phyloP scores from a whole-genome alignment of 2,329 filamentous ascomycete genomes.

The Diaporthe ampelina region DNA sequence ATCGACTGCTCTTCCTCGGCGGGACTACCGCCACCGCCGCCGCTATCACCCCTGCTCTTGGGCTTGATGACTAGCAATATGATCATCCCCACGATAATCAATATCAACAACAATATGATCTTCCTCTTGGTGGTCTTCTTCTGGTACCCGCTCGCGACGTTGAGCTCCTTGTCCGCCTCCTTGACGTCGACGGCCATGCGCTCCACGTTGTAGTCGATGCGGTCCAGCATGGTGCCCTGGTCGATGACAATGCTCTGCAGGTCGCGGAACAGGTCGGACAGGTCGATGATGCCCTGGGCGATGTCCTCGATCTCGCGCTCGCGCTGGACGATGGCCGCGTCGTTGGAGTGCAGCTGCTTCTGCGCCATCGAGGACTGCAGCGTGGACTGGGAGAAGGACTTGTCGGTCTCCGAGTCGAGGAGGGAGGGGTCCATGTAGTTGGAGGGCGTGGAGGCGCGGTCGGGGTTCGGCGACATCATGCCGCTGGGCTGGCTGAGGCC shows the following conservation, averaged over 20 bases:
- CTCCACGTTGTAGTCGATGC: slow-evolving; percentile 98
- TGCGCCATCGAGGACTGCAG: slow-evolving; percentile 83
- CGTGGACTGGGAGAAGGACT: slow-evolving; percentile 90
- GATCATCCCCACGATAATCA: slow-evolving; percentile 88
- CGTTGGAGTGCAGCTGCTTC: slow-evolving; percentile 79
- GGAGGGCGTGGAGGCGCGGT: slow-evolving; percentile 68
- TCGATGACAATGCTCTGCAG: slow-evolving; percentile 96
- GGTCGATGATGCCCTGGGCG: slow-evolving; percentile 96
- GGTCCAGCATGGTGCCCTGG: slow-evolving; percentile 90
- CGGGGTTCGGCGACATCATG: slow-evolving; percentile 60
- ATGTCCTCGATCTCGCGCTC: slow-evolving; percentile 98
- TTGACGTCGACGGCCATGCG: slow-evolving; percentile 95
- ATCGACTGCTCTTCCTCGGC: slow-evolving; percentile 32
- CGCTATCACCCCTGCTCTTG: slow-evolving; percentile 52
- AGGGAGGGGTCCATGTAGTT: slow-evolving; percentile 84
- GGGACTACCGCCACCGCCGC: slow-evolving; percentile 28
- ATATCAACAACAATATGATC: slow-evolving; percentile 87
- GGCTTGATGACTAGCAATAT: slow-evolving; percentile 88
- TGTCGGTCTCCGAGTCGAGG: slow-evolving; percentile 93
- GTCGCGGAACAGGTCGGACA: slow-evolving; percentile 97
- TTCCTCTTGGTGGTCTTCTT: slow-evolving; percentile 90
- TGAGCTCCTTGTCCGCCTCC: slow-evolving; percentile 91
- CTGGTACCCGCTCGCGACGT: slow-evolving; percentile 90
- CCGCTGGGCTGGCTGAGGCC: slow-evolving; percentile 75
- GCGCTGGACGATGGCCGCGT: slow-evolving; percentile 88